Conservation (phyloP, 176 grass and related monocot species). For the Triticum turgidum region DNA sequence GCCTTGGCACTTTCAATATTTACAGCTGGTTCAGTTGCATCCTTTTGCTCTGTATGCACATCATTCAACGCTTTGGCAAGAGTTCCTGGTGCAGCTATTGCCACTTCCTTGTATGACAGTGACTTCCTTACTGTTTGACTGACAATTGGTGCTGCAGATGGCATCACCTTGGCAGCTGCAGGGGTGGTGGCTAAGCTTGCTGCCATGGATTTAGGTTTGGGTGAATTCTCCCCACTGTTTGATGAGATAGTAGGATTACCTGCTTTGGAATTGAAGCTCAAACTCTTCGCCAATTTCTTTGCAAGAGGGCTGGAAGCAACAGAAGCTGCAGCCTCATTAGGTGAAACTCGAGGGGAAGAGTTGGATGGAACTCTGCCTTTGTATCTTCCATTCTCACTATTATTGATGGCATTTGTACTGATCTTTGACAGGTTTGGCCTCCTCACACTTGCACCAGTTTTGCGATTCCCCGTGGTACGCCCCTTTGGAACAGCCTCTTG, state of each 20-base stretch:
- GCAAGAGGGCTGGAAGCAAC: conserved; percentile 54
- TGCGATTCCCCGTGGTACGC: conserved; percentile 52
- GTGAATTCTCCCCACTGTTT: conserved; percentile 58
- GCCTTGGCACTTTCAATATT: conserved; percentile 39
- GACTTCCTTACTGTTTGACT: conserved; percentile 71
- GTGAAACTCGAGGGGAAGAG: conserved; percentile 58
- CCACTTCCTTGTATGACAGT: conserved; percentile 98
- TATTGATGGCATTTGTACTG: conserved; percentile 63
- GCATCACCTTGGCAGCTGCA: conserved; percentile 50
- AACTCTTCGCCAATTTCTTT: conserved; percentile 83
- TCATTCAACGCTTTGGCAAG: conserved; percentile 67
- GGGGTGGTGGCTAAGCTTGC: conserved; percentile 41
- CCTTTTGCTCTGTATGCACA: conserved; percentile 44
- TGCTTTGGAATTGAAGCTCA: conserved; percentile 66
- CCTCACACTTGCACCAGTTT: conserved; percentile 55
- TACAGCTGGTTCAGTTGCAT: conserved; percentile 27
- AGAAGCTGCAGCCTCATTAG: conserved; percentile 40
- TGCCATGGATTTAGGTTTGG: conserved; percentile 47
- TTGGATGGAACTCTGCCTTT: conserved; percentile 55
- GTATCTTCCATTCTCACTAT: conserved; percentile 68
- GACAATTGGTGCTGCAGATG: conserved; percentile 35
- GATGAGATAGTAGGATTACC: conserved; percentile 37
- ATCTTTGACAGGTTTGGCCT: conserved; percentile 82
- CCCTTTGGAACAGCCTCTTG: conserved; percentile 90
- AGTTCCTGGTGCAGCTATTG: conserved; percentile 89